Base-by-base conservation (phyloP, 495 filamentous ascomycete species). In the Tetracladium marchalianum region DNA sequence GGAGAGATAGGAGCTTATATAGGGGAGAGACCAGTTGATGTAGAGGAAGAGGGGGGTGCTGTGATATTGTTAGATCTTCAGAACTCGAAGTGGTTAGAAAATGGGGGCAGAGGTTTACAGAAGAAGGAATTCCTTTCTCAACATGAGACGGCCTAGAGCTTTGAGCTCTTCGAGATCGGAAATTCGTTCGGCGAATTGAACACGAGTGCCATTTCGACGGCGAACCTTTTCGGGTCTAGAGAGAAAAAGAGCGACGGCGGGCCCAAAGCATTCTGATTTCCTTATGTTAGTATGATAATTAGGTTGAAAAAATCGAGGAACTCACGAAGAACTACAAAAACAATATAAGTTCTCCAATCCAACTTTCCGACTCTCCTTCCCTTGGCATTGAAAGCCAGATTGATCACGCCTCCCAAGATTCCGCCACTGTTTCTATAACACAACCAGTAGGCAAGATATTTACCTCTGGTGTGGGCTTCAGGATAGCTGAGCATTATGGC, bases 401-500 rank as follows among this genome's bases (percentile, higher is more conserved):
- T 39, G 16, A 39, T 39, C 4, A 18, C 16, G 4, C 37, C 37
- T 13, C 37, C 37, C 19, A 39, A 15, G 19, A 39, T 39, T 17
- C 37, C 19, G 9, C 37, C 37, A 4, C 37, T 18, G 19, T 39
- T 39, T 0, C 77, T 72, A 59, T 73, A 83, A 18, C 67, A 73
- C 13, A 83, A 60, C 80, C 80, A 84, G 47, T 76, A 73, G 0
- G 76, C 78, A 1, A 83, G 62, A 35, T 73, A 75, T 19, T 68
- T 68, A 0, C 78, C 78, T 51, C 75, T 67, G 37, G 82, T 81
- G 42, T 73, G 70, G 1, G 73, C 71, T 49, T 84, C 80, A 0
- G 80, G 78, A 52, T 84, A 39, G 16, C 37, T 39, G 1, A 39
- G 37, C 37, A 39, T 39, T 36, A 85, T 80, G 1, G 80, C 78